phyloP scores from a whole-genome alignment of 75 land plant species.

The Sequoiadendron giganteum region DNA sequence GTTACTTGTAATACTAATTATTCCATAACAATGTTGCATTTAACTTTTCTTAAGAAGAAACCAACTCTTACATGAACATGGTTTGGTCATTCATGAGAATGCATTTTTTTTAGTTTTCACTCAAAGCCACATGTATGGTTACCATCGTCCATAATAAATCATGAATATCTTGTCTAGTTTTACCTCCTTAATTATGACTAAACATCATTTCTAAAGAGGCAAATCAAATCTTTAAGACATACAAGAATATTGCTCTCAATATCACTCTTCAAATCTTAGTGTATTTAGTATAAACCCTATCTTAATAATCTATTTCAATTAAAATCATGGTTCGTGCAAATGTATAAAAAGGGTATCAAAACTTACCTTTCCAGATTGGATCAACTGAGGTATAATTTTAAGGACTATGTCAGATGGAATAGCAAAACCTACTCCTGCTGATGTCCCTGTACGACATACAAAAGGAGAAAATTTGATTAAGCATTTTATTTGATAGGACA shows the following conservation, averaged over 20 bases:
- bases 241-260: not conserved
- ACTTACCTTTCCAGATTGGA: constrained; percentile 80
- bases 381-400: constrained; percentile 86
- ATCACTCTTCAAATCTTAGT: not conserved
- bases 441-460: constrained; percentile 58
- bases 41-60: not conserved
- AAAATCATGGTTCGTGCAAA: not conserved
- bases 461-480: not conserved
- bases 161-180: not conserved
- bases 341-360: not conserved
- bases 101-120: not conserved
- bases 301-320: not conserved
- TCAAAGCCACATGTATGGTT: not conserved
- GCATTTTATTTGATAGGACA: not conserved
- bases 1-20: too few species aligned
- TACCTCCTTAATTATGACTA: not conserved
- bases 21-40: not conserved
- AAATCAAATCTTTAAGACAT: not conserved
- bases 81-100: not conserved
- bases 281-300: not conserved
- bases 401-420: constrained; percentile 84
- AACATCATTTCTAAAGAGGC: not conserved
- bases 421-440: constrained; percentile 98
- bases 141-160: not conserved
- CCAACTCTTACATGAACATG: not conserved